Evolutionary conservation across 192 early-diverging fungal species (phyloP).

Genomic region (Neocallimastix lanati): DNA sequence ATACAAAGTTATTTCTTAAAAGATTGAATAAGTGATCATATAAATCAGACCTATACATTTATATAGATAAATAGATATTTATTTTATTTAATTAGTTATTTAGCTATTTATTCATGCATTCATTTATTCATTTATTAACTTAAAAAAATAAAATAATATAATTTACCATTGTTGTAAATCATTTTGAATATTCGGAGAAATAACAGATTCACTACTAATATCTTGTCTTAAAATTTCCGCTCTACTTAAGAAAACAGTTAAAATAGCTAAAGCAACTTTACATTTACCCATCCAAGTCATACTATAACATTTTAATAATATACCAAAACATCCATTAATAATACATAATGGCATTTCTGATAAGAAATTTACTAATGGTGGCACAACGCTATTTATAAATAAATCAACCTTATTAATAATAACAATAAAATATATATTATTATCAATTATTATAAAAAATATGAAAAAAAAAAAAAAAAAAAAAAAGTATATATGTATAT

Average conservation of each 20-base stretch:
- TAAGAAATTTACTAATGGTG: slow-evolving; percentile 59
- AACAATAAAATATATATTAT: no score
- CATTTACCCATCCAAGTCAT: slow-evolving; percentile 67
- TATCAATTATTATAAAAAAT: no score
- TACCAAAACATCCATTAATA: slow-evolving; percentile 56
- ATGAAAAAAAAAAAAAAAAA: no score
- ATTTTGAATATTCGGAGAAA: slow-evolving; percentile 22
- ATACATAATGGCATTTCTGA: slow-evolving; percentile 67
- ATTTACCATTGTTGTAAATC: slow-evolving; percentile 35
- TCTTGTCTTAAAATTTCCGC: slow-evolving; percentile 75
- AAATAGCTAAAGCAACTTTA: slow-evolving; percentile 63
- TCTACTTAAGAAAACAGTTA: slow-evolving; percentile 77
- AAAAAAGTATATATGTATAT: no score
- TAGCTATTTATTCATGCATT: no score
- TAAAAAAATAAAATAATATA: background rate
- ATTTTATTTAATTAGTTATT: no score
- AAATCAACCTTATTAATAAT: slow-evolving; percentile 35
- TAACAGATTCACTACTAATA: slow-evolving; percentile 20
- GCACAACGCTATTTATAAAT: slow-evolving; percentile 78
- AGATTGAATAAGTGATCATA: slow-evolving; percentile 66
- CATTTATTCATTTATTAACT: background rate
- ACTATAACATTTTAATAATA: slow-evolving; percentile 80
- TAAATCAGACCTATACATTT: slow-evolving; percentile 38
- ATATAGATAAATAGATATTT: no score
- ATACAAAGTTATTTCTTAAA: slow-evolving; percentile 51